phyloP scores from a whole-genome alignment of 164 flowering plant genomes.

The Sedum album region DNA sequence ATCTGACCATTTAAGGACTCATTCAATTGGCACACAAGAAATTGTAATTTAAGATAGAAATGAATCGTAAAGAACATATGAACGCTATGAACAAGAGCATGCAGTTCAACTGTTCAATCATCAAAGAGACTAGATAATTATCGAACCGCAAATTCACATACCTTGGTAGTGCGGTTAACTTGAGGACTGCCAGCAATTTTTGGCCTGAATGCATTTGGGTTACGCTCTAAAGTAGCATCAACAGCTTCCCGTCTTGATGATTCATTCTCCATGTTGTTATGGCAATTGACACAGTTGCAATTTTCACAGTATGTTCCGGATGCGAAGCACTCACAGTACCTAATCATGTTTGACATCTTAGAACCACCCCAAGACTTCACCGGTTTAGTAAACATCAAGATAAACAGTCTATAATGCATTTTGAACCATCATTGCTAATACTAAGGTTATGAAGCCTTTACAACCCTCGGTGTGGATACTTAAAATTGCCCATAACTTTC shows the following conservation, averaged over 20 bases:
- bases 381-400: not conserved
- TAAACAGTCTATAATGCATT: not conserved
- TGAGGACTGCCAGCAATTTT: conserved; percentile 43
- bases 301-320: conserved; percentile 18
- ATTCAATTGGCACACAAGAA: not conserved
- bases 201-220: not conserved
- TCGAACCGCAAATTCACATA: conserved; percentile 13
- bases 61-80: not conserved
- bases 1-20: not conserved
- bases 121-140: not conserved
- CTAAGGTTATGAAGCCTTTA: not conserved
- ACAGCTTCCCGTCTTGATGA: not conserved
- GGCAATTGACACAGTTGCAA: not conserved
- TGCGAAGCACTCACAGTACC: conserved; percentile 69
- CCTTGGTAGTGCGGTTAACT: conserved; percentile 45
- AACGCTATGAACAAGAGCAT: not conserved
- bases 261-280: not conserved
- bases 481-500: no score
- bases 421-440: not conserved
- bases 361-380: not conserved
- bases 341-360: not conserved
- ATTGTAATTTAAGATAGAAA: not conserved
- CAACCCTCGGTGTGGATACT: no score
- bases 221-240: not conserved
- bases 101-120: not conserved